Evolutionary conservation across 176 grass and related monocot species (phyloP).

Genomic region (Oryza australiensis): DNA sequence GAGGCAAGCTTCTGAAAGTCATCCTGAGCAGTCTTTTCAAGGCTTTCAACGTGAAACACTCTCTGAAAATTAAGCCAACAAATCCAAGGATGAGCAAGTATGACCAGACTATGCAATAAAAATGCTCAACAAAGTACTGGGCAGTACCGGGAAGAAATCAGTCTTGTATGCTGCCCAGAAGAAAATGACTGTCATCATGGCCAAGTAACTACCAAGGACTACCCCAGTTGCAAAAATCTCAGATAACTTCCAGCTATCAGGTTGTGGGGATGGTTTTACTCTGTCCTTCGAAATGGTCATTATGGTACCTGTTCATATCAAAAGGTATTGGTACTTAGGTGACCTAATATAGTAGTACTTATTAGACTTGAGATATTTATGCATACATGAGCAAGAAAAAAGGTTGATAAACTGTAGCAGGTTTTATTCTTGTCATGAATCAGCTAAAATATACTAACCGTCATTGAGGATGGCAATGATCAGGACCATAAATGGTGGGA

Average conservation of each 20-base stretch:
- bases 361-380: background rate
- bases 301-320: conserved; percentile 64
- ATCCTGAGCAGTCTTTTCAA: conserved; percentile 81
- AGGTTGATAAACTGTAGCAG: background rate
- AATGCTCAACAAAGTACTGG: background rate
- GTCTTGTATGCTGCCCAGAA: conserved; percentile 92
- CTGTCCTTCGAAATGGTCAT: conserved; percentile 98
- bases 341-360: background rate
- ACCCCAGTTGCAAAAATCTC: conserved; percentile 93
- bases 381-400: background rate
- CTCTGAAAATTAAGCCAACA: conserved; percentile 49
- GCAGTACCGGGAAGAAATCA: conserved; percentile 75
- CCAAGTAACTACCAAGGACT: conserved; percentile 75
- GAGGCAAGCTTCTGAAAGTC: conserved; percentile 86
- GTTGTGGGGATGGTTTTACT: conserved; percentile 80
- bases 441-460: conserved; percentile 44
- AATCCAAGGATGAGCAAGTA: conserved; percentile 33
- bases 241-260: conserved; percentile 90
- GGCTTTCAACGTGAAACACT: conserved; percentile 77
- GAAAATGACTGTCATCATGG: conserved; percentile 97
- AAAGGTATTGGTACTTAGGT: background rate
- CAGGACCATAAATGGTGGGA: conserved; percentile 94
- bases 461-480: conserved; percentile 98
- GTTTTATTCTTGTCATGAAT: conserved; percentile 7
- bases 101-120: background rate